These are phyloP conservation scores for Hypomontagnella monticulosa DNA, from an alignment of 495 filamentous ascomycete species.

Conservation along the genomic window DNA sequence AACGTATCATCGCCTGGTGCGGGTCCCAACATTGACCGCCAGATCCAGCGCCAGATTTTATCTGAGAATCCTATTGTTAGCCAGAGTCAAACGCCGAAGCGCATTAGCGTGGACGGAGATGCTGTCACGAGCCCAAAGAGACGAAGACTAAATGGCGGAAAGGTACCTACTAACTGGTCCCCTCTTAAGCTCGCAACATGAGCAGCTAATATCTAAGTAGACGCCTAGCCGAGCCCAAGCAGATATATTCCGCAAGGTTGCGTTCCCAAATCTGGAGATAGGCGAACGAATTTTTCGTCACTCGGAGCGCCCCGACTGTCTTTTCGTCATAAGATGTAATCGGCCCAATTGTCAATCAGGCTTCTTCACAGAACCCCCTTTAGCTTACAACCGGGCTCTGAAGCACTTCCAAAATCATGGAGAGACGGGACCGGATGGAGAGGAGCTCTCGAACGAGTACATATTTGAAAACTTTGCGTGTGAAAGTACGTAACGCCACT, in stretches of 20 bases:
- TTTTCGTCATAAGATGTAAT: slow-evolving; percentile 44
- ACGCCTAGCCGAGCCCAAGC: slow-evolving; percentile 14
- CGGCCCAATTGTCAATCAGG: slow-evolving; percentile 28
- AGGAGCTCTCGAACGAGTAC: slow-evolving; percentile 42
- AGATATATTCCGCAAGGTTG: slow-evolving; percentile 38
- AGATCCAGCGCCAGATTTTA: slow-evolving; percentile 21
- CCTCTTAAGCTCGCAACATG: background rate
- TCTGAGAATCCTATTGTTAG: slow-evolving; percentile 22
- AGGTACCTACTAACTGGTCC: slow-evolving; percentile 20
- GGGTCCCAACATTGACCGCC: slow-evolving; percentile 19
- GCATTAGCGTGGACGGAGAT: slow-evolving; percentile 18
- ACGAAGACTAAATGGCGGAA: slow-evolving; percentile 24
- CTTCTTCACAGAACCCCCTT: slow-evolving; percentile 43
- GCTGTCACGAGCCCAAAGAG: slow-evolving; percentile 27
- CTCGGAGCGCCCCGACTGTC: slow-evolving; percentile 34
- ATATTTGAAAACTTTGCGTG: slow-evolving; percentile 45
- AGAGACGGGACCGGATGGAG: slow-evolving; percentile 18
- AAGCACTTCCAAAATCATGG: slow-evolving; percentile 43
- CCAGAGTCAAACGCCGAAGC: slow-evolving; percentile 13
- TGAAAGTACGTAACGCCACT: slow-evolving; percentile 26
- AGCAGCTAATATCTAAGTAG: slow-evolving; percentile 13
- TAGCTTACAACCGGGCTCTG: slow-evolving; percentile 42
- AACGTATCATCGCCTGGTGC: slow-evolving; percentile 34
- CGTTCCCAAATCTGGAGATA: slow-evolving; percentile 37
- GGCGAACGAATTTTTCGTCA: slow-evolving; percentile 45